phyloP scores from a whole-genome alignment of 257 asterid species.

The Nicotiana paniculata region DNA sequence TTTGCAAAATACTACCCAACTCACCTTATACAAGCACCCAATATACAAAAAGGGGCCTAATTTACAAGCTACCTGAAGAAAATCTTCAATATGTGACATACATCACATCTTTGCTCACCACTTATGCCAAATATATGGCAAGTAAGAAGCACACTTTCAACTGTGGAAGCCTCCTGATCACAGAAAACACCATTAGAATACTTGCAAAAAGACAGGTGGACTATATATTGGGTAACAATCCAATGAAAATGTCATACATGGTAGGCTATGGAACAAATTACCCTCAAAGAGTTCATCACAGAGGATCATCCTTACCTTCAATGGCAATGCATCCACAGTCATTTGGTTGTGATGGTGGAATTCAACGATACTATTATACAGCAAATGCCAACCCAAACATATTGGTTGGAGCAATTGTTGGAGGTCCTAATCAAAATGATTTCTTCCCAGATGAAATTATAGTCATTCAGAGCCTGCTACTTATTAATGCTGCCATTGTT shows the following conservation, averaged over 20 bases:
- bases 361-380: slow-evolving; percentile 48
- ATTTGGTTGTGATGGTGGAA: slow-evolving; percentile 60
- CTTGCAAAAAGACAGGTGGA: slow-evolving; percentile 67
- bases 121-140: slow-evolving; percentile 88
- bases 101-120: slow-evolving; percentile 61
- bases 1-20: slow-evolving; percentile 64
- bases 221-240: slow-evolving; percentile 76
- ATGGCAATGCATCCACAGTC: slow-evolving; percentile 34
- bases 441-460: slow-evolving; percentile 64
- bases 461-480: slow-evolving; percentile 82
- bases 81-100: slow-evolving; percentile 79
- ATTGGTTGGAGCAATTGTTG: slow-evolving; percentile 62
- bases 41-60: slow-evolving; percentile 54
- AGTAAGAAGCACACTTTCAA: slow-evolving; percentile 37
- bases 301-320: slow-evolving; percentile 80
- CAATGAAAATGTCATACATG: slow-evolving; percentile 81
- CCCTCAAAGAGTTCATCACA: slow-evolving; percentile 69
- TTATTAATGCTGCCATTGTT: slow-evolving; percentile 66
- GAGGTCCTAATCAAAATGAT: slow-evolving; percentile 83
- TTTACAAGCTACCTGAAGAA: slow-evolving; percentile 59
- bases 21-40: slow-evolving; percentile 67
- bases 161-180: slow-evolving; percentile 44
- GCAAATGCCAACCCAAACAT: slow-evolving; percentile 55
- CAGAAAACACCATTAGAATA: slow-evolving; percentile 29
- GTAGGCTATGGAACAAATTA: slow-evolving; percentile 66